A percentile compares a stretch with the other conserved stretches of the same genome.
Evolutionary conservation across 2,329 filamentous ascomycete species (phyloP).

Genomic region (Lachnellula arida): DNA sequence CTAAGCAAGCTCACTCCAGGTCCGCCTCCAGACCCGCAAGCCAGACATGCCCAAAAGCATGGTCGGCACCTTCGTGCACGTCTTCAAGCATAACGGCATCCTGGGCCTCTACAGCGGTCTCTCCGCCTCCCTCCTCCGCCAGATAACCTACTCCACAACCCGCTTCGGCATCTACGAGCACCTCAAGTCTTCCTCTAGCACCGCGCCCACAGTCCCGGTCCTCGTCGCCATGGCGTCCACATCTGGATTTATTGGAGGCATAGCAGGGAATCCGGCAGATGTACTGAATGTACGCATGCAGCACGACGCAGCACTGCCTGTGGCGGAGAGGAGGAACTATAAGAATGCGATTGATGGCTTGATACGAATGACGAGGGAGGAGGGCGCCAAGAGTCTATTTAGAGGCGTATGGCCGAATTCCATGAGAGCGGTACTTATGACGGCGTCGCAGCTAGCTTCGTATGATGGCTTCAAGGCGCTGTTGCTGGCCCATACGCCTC

Average conservation of each 20-base stretch:
- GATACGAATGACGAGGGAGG: conserved; percentile 78
- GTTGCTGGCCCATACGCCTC: conserved; percentile 60
- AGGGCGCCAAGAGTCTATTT: conserved; percentile 73
- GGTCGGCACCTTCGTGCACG: conserved; percentile 78
- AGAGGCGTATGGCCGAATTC: conserved; percentile 82
- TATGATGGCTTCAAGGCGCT: conserved; percentile 78
- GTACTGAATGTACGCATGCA: conserved; percentile 99
- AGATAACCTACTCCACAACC: conserved; percentile 93
- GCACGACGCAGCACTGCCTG: conserved; percentile 75
- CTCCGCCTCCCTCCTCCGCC: conserved; percentile 86
- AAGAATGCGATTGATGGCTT: conserved; percentile 83
- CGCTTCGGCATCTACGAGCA: conserved; percentile 97
- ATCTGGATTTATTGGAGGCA: conserved; percentile 82
- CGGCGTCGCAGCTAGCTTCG: conserved; percentile 74
- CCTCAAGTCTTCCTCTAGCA: conserved; percentile 62
- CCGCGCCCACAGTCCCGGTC: conserved; percentile 62
- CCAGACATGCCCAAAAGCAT: conserved; percentile 74
- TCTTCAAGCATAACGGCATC: conserved; percentile 71
- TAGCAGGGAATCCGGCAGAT: conserved; percentile 91
- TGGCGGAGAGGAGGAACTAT: conserved; percentile 76
- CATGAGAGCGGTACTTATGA: conserved; percentile 81
- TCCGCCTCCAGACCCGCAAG: conserved; percentile 80
- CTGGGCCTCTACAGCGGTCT: conserved; percentile 84
- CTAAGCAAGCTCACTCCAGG: conserved; percentile 43
- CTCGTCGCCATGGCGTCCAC: conserved; percentile 77